Evolutionary conservation across 352 stramenopile species (phyloP).

Genomic region (Phytophthora capsici): DNA sequence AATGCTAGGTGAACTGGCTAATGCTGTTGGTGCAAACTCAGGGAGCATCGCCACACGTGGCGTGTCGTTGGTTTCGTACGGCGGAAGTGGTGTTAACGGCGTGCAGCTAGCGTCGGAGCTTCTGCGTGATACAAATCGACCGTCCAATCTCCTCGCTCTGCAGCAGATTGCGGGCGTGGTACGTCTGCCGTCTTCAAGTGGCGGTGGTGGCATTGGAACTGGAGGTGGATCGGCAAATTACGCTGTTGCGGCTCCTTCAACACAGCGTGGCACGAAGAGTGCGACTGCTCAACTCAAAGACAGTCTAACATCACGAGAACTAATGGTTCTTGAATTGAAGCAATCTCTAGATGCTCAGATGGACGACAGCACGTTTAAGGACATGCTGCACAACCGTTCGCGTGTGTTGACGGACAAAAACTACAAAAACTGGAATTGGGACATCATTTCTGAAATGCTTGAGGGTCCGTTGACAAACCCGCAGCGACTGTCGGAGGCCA

Average conservation of each 20-base stretch:
- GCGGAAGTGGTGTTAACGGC: slow-evolving; percentile 83
- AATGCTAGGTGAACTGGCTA: slow-evolving; percentile 85
- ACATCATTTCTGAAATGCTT: slow-evolving; percentile 90
- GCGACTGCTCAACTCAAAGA: slow-evolving; percentile 55
- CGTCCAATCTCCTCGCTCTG: slow-evolving; percentile 58
- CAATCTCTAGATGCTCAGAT: slow-evolving; percentile 89
- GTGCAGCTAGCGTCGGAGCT: slow-evolving; percentile 88
- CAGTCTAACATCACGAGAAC: slow-evolving; percentile 81
- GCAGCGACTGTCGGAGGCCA: slow-evolving; percentile 85
- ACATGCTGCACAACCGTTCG: slow-evolving; percentile 88
- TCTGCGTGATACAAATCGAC: slow-evolving; percentile 87
- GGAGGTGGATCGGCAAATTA: slow-evolving; percentile 39
- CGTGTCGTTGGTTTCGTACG: slow-evolving; percentile 84
- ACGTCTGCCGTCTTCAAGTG: slow-evolving; percentile 41
- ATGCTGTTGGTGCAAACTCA: slow-evolving; percentile 77
- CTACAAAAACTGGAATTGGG: slow-evolving; percentile 93
- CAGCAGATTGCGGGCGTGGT: slow-evolving; percentile 49
- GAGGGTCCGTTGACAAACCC: slow-evolving; percentile 88
- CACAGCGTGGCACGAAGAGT: slow-evolving; percentile 50
- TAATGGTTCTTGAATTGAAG: slow-evolving; percentile 90
- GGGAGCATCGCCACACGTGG: slow-evolving; percentile 69
- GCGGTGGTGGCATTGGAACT: slow-evolving; percentile 31
- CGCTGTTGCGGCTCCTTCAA: slow-evolving; percentile 36
- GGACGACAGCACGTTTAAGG: slow-evolving; percentile 89
- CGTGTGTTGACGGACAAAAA: slow-evolving; percentile 90